Base-by-base conservation (phyloP, 2,329 filamentous ascomycete species). In the Chaetomium strumarium region DNA sequence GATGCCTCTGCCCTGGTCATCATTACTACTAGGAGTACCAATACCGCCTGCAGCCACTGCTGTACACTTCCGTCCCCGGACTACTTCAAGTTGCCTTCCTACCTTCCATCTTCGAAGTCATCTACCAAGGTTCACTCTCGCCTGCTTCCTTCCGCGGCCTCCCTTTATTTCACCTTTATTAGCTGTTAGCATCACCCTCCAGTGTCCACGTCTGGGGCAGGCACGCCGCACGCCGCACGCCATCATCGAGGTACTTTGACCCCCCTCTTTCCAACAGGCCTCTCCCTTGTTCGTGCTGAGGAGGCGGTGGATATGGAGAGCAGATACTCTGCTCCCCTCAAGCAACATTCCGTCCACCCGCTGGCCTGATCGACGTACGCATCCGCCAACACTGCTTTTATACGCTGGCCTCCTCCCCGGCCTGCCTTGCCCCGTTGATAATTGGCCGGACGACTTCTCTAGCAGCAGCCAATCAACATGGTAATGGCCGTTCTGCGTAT, bases 391-490 rank as follows among this genome's bases (percentile, higher is more conserved):
- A 60, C 57, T 66, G 61, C 61, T 64, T 60, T 53, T 63, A 59
- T 57, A 63, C 61, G 60, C 56, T 56, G 57, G 58, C 62, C 57
- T 11, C 46, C 57, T 54, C 58, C 63, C 58, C 60, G 57, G 54
- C 58, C 61, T 53, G 60, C 61, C 60, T 60, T 56, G 61, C 57
- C 46, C 55, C 63, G 51, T 70, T 68, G 67, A n/a, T n/a, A n/a
- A 72, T 75, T 75, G 72, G 74, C 24, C 68, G 66, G 64, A 63
- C 61, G 60, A 54, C 56, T 59, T 57, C 24, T 60, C 64, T 56
- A 56, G 56, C 55, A 62, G 58, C 62, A 59, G 59, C 73, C 73
- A 75, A 75, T 75, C 72, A 75, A 75, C 71, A 75, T 70, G 67
- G 71, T 66, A 59, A 69, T 67, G 67, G 62, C 62, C 68, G 61